phyloP scores from a whole-genome alignment of 208 protist species.

The Phytomonas serpens region DNA sequence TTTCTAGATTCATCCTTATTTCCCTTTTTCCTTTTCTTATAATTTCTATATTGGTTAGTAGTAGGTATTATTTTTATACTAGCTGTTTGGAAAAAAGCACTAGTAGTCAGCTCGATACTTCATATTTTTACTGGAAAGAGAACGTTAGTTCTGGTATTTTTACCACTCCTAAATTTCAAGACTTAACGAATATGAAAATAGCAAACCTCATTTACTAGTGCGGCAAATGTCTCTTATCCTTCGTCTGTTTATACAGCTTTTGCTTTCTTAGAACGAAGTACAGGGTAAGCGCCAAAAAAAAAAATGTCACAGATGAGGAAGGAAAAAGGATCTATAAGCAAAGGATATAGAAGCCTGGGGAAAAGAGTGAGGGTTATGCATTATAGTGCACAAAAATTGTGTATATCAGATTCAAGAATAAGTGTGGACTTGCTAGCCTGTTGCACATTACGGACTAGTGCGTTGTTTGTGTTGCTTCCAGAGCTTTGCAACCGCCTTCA shows the following conservation, averaged over 20 bases:
- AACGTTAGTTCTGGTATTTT: neutral
- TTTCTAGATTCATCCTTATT: neutral
- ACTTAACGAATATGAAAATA: neutral
- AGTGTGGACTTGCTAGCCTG: neutral
- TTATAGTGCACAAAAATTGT: neutral
- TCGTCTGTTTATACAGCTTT: neutral
- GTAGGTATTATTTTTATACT: neutral
- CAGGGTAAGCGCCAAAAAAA: neutral
- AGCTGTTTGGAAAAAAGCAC: neutral
- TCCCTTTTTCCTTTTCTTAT: neutral
- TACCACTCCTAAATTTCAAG: neutral
- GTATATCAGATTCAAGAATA: neutral
- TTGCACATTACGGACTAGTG: conserved; percentile 11
- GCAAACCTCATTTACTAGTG: neutral
- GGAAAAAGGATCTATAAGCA: neutral
- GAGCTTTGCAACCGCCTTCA: conserved; percentile 80
- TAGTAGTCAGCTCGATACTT: neutral
- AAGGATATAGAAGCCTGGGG: neutral
- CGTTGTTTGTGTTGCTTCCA: conserved; percentile 66
- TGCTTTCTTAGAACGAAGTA: neutral
- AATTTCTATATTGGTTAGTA: neutral
- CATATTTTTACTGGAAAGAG: neutral
- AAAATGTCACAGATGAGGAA: neutral
- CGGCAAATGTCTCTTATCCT: neutral
- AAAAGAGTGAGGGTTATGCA: neutral